Evolutionary conservation across 352 stramenopile species (phyloP), one percentile per base, ranked within the genome.

Genomic region (Pythium aquatile): DNA sequence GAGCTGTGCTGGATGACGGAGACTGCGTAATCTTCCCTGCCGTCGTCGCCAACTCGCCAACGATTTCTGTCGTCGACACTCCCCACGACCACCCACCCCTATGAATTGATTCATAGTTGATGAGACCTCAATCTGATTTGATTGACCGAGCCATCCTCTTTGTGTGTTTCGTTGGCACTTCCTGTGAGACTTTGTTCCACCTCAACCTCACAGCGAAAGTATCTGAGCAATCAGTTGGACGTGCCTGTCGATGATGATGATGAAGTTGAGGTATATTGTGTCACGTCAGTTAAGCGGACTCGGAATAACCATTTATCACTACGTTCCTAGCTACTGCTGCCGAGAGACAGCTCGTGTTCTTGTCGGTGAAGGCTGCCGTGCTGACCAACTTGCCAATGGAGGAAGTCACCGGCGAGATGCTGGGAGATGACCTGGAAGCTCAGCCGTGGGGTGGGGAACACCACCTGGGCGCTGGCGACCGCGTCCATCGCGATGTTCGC

Each of bases 401-500:
- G 42, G 42, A 49, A 49, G n/a, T 49, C 42, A 17, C 42, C 42
- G n/a, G 42, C 42, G 3, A 49, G n/a, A 17, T 49, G 42, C 42
- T 24, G 2, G 2, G 26, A 17, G 6, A 49, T 5, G 5, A 7
- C 42, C n/a, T 49, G 13, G 42, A 49, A 49, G 28, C 3, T 17
- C 17, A 17, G 42, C 42, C 42, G 26, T 49, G 42, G 16, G 6
- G 42, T 49, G 16, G 42, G 42, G n/a, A 29, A 49, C 3, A 28
- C 5, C 16, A 49, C 42, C n/a, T 49, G 42, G 11, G 42, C 17
- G 42, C 42, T 49, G 16, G 42, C 42, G 16, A 8, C 3, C 42
- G 42, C 42, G n/a, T 49, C 42, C 42, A 49, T 49, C 20, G 44
- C 42, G 26, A 51, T 32, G 20, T 69, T 69, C 2, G 55, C 62